Conservation (phyloP, 805 yeast species). For the Middelhovenomyces tepae region DNA sequence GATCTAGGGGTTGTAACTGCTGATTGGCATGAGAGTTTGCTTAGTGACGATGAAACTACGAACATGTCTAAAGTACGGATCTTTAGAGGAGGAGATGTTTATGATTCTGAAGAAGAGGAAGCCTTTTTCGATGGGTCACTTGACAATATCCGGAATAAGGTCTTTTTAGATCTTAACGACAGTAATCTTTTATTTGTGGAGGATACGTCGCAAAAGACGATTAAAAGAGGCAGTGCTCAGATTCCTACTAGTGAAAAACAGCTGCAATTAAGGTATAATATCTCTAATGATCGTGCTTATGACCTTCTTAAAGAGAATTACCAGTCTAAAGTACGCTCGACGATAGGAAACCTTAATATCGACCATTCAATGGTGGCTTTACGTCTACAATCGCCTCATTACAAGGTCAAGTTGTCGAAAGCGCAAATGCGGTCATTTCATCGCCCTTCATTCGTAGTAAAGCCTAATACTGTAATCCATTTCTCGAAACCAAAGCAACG, state of each 20-base stretch:
- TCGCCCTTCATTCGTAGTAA: conserved; percentile 61
- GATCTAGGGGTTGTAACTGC: conserved; percentile 19
- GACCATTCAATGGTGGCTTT: conserved; percentile 89
- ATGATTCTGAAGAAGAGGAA: conserved; percentile 41
- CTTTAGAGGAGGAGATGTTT: conserved; percentile 24
- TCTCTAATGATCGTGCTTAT: conserved; percentile 84
- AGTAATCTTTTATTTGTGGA: conserved; percentile 64
- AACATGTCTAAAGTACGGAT: conserved; percentile 13
- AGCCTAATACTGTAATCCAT: conserved; percentile 69
- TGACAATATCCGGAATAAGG: conserved; percentile 17
- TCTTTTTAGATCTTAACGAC: conserved; percentile 76
- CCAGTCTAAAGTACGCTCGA: conserved; percentile 85
- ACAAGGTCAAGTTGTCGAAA: conserved; percentile 64
- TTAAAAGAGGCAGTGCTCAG: conserved; percentile 12
- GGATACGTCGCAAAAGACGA: conserved; percentile 19
- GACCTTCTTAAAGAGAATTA: conserved; percentile 76
- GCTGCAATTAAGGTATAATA: conserved; percentile 56
- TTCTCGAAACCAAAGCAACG: conserved; percentile 69
- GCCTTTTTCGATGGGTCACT: conserved; percentile 64
- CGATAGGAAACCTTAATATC: conserved; percentile 80
- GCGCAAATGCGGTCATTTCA: conserved; percentile 71
- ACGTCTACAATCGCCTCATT: conserved; percentile 82
- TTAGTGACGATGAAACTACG: conserved; percentile 30
- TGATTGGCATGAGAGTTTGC: conserved; percentile 20
- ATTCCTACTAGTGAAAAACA: conserved; percentile 48